Conservation (phyloP, 2,329 filamentous ascomycete species). For the Lithohypha guttulata region DNA sequence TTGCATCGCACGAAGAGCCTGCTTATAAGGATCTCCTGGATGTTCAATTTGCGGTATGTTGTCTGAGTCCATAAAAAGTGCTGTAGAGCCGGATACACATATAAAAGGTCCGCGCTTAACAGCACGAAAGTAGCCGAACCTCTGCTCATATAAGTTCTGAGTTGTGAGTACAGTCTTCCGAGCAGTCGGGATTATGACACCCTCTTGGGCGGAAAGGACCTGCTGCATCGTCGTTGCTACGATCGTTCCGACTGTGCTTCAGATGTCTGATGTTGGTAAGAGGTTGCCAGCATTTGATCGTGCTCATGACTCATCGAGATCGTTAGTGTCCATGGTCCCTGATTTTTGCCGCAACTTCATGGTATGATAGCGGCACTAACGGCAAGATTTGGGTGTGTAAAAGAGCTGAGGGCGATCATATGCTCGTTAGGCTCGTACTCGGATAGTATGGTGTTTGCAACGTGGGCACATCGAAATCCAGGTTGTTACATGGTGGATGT, state of each 20-base stretch:
- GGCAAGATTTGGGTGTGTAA: too few species aligned
- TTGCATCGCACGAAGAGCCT: slow-evolving; percentile 24
- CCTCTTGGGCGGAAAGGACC: too few species aligned
- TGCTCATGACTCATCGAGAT: too few species aligned
- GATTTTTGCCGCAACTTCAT: too few species aligned
- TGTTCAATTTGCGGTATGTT: slow-evolving; percentile 19
- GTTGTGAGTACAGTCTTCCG: slow-evolving; percentile 24
- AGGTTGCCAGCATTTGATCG: too few species aligned
- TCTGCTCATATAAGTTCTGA: slow-evolving; percentile 28
- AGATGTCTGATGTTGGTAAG: too few species aligned
- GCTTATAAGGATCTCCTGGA: slow-evolving; percentile 26
- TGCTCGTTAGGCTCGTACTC: background rate
- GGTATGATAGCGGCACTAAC: too few species aligned
- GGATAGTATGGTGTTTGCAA: background rate
- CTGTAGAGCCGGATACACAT: slow-evolving; percentile 31
- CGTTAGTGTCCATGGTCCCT: too few species aligned
- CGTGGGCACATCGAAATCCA: background rate
- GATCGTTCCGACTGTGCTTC: too few species aligned
- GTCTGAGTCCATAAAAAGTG: slow-evolving; percentile 16
- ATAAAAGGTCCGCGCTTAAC: slow-evolving; percentile 28
- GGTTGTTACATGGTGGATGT: slow-evolving; percentile 45
- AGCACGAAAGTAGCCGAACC: slow-evolving; percentile 31
- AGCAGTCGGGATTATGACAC: background rate
- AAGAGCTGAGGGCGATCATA: background rate
- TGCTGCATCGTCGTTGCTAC: too few species aligned